Evolutionary conservation across 192 early-diverging fungal species (phyloP).

Genomic region (Coemansia sp.): DNA sequence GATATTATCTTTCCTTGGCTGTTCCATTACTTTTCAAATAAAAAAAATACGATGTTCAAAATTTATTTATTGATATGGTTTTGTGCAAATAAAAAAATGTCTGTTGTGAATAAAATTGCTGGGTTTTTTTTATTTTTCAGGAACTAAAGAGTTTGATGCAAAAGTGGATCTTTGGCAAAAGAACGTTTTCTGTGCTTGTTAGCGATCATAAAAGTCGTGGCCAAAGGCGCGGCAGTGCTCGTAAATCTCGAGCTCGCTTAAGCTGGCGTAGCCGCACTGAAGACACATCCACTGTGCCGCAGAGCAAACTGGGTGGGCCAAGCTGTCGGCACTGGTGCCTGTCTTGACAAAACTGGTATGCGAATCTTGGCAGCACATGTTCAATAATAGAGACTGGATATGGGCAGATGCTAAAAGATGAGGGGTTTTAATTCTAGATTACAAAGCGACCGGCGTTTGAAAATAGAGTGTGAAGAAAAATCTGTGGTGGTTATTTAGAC

Average conservation of each 20-base stretch:
- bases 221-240: slow-evolving; percentile 18
- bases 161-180: too few relatives aligned
- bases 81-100: background rate
- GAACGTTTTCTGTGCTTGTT: background rate
- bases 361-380: background rate
- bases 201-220: slow-evolving; percentile 26
- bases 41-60: too few relatives aligned
- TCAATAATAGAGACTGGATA: background rate
- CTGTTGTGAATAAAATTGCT: too few relatives aligned
- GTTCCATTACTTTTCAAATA: background rate
- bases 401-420: background rate
- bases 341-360: background rate
- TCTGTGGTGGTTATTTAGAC: too few relatives aligned
- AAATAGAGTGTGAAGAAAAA: background rate
- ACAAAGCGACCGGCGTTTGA: slow-evolving; percentile 10
- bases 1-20: slow-evolving; percentile 9
- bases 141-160: too few relatives aligned
- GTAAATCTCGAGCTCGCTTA: slow-evolving; percentile 18
- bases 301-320: slow-evolving; percentile 14
- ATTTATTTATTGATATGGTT: too few relatives aligned
- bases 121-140: too few relatives aligned
- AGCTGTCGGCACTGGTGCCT: background rate
- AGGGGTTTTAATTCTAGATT: background rate
- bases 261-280: slow-evolving; percentile 21
- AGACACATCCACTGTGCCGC: slow-evolving; percentile 32